Base-by-base conservation (phyloP, 2,329 filamentous ascomycete species). In the Penicillium glabrum region DNA sequence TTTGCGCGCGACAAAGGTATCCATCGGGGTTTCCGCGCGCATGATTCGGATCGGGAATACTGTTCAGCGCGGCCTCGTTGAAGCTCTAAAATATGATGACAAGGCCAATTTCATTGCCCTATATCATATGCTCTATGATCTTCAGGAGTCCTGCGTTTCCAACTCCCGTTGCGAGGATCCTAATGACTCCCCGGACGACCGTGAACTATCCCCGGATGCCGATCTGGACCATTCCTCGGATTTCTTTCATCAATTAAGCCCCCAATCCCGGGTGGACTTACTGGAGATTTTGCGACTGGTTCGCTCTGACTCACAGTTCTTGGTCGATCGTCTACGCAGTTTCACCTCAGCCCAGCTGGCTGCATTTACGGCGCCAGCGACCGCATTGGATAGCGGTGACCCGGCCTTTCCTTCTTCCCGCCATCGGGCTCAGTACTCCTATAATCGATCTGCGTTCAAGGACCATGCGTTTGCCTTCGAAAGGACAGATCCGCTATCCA, bases 381-480 rank as follows among this genome's bases (percentile, higher is more conserved):
- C 91, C 71, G 85, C 86, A 62, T 82, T 91, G 77, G 90, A 96
- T 66, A 86, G 89, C 35, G 86, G 91, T 69, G 91, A 96, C 71
- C 93, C 91, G 21, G 88, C 96, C 56, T 84, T 95, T 60, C 88
- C 87, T 53, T 86, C 88, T 54, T 78, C 76, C 54, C 77, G 77
- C 57, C 79, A 75, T 61, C 82, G 80, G 65, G 52, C 53, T 44
- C 64, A 67, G n/a, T 59, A 65, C 58, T 56, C 60, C 35, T 54
- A 63, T 51, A 63, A 45, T 54, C 62, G 58, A 54, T 77, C 80
- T 64, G 79, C 82, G 62, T 86, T 90, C 58, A 88, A 96, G 67
- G 91, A 96, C 73, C 87, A 90, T 68, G 85, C 95, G 60, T 80
- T 96, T 67, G 93, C 90, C 51, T 96, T 97, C 72, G 91, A 96